Base-by-base conservation (phyloP, 2,329 filamentous ascomycete genomes). In the Verruconis gallopava region DNA sequence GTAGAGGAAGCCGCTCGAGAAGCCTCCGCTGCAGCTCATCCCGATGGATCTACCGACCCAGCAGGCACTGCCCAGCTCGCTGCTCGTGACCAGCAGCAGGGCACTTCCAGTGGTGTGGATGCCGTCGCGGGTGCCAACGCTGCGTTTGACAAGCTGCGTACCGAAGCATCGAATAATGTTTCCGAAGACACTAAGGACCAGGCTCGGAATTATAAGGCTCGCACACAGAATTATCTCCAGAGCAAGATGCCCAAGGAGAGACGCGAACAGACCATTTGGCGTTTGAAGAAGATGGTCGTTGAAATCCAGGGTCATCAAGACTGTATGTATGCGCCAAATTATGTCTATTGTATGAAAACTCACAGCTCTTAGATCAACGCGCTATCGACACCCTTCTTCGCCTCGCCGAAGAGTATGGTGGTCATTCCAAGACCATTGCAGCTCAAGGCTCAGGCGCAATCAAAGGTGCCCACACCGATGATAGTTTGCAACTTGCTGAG, bases 221-320 rank as follows among this genome's bases (percentile, higher is more conserved):
- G 70, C 44, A 69, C 80, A 19, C 77, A 72, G 56, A 75, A 83
- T 51, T 96, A 96, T 59, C 66, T 95, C 43, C 72, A 76, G 51
- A 74, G 79, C 54, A 98, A 96, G 71, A 73, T 98, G 63, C 88
- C 91, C 1, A 68, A 89, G 62, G 88, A 96, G 61, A 85, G 91
- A 46, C 85, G 88, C 46, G 86, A 96, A 5, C 86, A 94, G 68
- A 80, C 79, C 43, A 79, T 95, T 53, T 94, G 79, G 74, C 83
- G 91, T 28, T 65, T 98, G 50, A 98, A 89, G 77, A 96, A 96
- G 76, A 93, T 96, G 82, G 68, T 98, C 30, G 78, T 95, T 36
- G 91, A 98, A 64, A 86, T 93, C 53, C 91, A 98, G 65, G 84
- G 89, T 44, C 91, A 96, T 56, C 76, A 84, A 45, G 89, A 98